Conservation (phyloP, 495 filamentous ascomycete species). For the Hypoxylon subgilvum region DNA sequence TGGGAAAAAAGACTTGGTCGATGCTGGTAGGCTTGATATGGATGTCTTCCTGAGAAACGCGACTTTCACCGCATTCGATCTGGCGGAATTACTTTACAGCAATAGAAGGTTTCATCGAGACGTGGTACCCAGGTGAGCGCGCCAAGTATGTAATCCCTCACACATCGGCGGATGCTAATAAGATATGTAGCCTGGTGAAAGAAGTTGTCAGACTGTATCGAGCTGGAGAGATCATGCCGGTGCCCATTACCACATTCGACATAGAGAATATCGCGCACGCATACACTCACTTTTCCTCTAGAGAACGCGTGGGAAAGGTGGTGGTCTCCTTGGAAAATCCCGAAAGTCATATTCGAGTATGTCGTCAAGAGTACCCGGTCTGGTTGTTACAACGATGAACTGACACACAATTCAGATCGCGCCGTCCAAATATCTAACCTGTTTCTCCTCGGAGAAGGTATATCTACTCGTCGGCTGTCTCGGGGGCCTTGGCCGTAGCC, state of each 20-base stretch:
- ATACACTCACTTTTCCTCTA: slow-evolving; percentile 22
- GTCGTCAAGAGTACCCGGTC: background rate
- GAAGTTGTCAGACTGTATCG: slow-evolving; percentile 21
- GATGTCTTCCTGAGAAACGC: slow-evolving; percentile 40
- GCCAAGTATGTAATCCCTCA: too few species aligned
- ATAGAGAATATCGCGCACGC: slow-evolving; percentile 16
- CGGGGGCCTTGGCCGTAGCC: slow-evolving; percentile 59
- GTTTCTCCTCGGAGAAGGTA: slow-evolving; percentile 37
- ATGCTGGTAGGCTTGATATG: slow-evolving; percentile 42
- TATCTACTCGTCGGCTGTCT: slow-evolving; percentile 61
- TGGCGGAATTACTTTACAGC: slow-evolving; percentile 21
- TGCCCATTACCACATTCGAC: slow-evolving; percentile 14
- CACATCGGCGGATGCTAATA: too few species aligned
- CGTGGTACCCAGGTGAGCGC: too few species aligned
- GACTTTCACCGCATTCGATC: slow-evolving; percentile 39
- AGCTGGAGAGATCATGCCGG: slow-evolving; percentile 1
- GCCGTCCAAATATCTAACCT: slow-evolving; percentile 7
- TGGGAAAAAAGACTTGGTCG: slow-evolving; percentile 45
- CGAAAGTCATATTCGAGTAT: slow-evolving; percentile 19
- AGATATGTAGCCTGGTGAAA: background rate
- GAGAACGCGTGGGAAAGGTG: slow-evolving; percentile 58
- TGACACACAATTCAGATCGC: background rate
- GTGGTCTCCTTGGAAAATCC: slow-evolving; percentile 47
- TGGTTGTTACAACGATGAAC: background rate
- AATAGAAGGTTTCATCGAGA: slow-evolving; percentile 5